Base-by-base conservation (phyloP, 2,329 filamentous ascomycete species). In the Ceratocystis variospora region DNA sequence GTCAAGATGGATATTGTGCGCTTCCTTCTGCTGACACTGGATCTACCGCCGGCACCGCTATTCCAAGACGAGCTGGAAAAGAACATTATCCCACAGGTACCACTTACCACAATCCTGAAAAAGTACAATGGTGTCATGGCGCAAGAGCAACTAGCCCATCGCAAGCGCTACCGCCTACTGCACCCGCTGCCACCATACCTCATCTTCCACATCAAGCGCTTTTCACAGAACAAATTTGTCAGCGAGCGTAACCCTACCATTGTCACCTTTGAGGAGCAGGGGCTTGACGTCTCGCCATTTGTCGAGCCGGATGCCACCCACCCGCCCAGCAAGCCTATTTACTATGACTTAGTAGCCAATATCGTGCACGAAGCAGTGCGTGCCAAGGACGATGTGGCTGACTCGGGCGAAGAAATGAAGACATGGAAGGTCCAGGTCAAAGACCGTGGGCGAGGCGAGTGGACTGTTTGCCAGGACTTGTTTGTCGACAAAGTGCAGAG, bases 231-330 rank as follows among this genome's bases (percentile, higher is more conserved):
- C 79, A 96, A 96, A 75, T 99, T 99, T 73, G 89, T 99, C 22
- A 84, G 88, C 1, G 93, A 97, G 77, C 88, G 94, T 63, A 99
- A 99, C 75, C 94, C 93, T 0, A 99, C 94, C 8, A 99, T 99
- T 72, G 94, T 99, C 69, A 97, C 93, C 0, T 99, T 97, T 75
- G 90, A 93, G 70, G 87, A 90, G 3, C 83, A 87, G 68, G 73
- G 87, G 53, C 84, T 99, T 7, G 91, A 99, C 74, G 87, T 96
- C 79, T 82, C 86, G 4, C 91, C 92, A 0, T 97, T 94, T 72
- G 90, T 96, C 12, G 90, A 97, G 77, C 92, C 93, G 0, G 90
- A 92, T 72, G 88, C 90, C 0, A 76, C 80, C 4, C 74, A 87
- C 46, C 82, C 86, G 0, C 83, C 84, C 0, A 84, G 87, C 1